Conservation (phyloP, 1,284 basidiomycete genomes). For the Pseudozyma flocculosa region DNA sequence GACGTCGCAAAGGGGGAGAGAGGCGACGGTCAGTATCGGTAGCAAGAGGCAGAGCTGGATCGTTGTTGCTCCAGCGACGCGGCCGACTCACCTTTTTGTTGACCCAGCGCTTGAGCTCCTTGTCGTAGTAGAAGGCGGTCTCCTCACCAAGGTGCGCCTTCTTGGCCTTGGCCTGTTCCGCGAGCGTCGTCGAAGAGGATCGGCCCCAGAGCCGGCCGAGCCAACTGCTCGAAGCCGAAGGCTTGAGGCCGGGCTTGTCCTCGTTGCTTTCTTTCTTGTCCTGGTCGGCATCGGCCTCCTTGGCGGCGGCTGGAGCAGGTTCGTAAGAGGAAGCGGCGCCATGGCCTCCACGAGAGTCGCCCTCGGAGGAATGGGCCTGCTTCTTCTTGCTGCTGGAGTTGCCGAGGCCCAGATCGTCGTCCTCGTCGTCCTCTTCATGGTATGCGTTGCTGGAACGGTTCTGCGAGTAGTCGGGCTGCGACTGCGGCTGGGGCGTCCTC, state of each 20-base stretch:
- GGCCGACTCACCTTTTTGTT: constrained; percentile 75
- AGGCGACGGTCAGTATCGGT: background rate
- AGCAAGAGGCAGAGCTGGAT: too few species aligned
- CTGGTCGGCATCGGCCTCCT: constrained; percentile 9
- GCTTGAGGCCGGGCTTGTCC: constrained; percentile 44
- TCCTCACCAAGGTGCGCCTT: constrained; percentile 88
- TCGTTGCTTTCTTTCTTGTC: constrained; percentile 11
- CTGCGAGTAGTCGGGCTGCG: constrained; percentile 1
- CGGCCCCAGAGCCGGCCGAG: constrained; percentile 66
- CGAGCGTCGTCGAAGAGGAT: constrained; percentile 53
- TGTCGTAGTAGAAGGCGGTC: constrained; percentile 88
- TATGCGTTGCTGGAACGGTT: background rate
- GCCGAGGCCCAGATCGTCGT: constrained; percentile 84
- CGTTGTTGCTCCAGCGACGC: too few species aligned
- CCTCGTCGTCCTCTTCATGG: constrained; percentile 63
- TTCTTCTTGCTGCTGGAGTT: constrained; percentile 63
- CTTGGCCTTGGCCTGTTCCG: constrained; percentile 53
- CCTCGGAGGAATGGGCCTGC: constrained; percentile 3
- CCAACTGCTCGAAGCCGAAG: constrained; percentile 63
- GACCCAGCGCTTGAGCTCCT: constrained; percentile 91
- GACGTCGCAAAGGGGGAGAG: background rate
- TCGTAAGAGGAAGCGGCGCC: constrained; percentile 12
- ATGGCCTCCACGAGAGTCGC: constrained; percentile 12
- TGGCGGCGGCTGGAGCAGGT: constrained; percentile 4
- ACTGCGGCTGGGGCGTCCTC: constrained; percentile 25